Base-by-base conservation (phyloP, 176 grass and related monocot species). In the Musa schizocarpa region DNA sequence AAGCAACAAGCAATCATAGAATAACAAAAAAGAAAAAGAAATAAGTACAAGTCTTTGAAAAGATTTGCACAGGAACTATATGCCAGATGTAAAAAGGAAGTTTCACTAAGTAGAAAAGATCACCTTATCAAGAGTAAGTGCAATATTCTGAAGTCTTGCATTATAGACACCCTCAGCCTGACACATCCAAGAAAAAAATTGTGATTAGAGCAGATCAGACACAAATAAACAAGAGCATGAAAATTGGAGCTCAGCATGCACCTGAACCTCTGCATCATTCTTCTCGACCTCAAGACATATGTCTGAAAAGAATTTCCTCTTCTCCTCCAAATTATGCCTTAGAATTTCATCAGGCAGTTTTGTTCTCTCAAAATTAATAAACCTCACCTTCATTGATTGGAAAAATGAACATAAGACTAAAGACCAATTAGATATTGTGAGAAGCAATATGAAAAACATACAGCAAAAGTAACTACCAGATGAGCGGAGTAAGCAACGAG, bases 101-200 rank as follows among this genome's bases (percentile, higher is more conserved):
- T 9, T 29, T 69, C 19, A 13, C 43, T 9, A 64, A 52, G 43
- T 55, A 77, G 34, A 58, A 52, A 54, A 53, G 27, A 61, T 26
- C 81, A 98, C 94, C 90, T 99, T 99, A 80, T 99, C 88, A 67
- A 99, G 95, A 69, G 95, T 99, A 73, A 94, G 88, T 23, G 85
- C 85, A 54, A 99, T 81, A 82, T 93, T 91, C 84, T 99, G 95
- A 80, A 99, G 86, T 82, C 95, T 91, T 72, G 90, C 85, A 79
- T 99, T 99, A 80, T 88, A 85, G 50, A 99, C 90, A 65, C 95
- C 95, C 79, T 99, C 91, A 56, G 95, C 95, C 90, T 99, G 74
- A 65, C 53, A 13, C 61, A 78, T 14, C 43, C 16, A 56, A 78
- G 22, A 84, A 71, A 84, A 75, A 25, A 19, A 27, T 73, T 9